Percentiles rank a stretch among this genome's conserved stretches.
Conservation (phyloP, 2,329 filamentous ascomycete genomes). For the Ophiosphaerella narmari region DNA sequence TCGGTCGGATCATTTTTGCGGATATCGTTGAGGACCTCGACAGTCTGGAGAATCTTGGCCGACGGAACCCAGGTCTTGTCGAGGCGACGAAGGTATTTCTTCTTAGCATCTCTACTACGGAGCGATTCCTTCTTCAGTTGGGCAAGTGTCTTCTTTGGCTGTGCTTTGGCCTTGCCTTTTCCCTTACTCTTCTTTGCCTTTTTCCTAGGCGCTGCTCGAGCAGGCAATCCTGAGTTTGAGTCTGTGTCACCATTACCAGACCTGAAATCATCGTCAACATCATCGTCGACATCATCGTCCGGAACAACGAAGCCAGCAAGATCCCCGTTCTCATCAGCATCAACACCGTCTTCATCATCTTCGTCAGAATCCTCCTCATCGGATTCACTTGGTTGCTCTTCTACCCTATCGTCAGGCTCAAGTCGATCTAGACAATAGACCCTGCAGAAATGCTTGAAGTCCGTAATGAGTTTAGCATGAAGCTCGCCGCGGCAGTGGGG, state of each 20-base stretch:
- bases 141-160: constrained; percentile 57
- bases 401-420: constrained; percentile 28
- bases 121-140: constrained; percentile 70
- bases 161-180: constrained; percentile 48
- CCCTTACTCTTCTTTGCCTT: constrained; percentile 46
- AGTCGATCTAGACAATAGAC: constrained; percentile 66
- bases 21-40: constrained; percentile 65
- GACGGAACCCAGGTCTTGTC: constrained; percentile 72
- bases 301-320: constrained; percentile 62
- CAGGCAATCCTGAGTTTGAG: constrained; percentile 19
- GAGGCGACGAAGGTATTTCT: constrained; percentile 71
- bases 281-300: constrained; percentile 48
- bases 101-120: constrained; percentile 67
- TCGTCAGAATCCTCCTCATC: constrained; percentile 36
- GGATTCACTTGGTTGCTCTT: constrained; percentile 34
- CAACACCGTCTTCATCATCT: constrained; percentile 54
- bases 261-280: constrained; percentile 21
- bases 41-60: constrained; percentile 72
- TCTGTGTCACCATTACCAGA: constrained; percentile 4
- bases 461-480: constrained; percentile 71
- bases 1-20: constrained; percentile 59
- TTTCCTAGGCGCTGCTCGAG: constrained; percentile 34
- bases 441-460: constrained; percentile 73
- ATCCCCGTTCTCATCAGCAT: constrained; percentile 40
- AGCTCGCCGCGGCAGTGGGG: constrained; percentile 74